Evolutionary conservation across 1,284 basidiomycete species (phyloP).

Genomic region (Ustilago crameri): DNA sequence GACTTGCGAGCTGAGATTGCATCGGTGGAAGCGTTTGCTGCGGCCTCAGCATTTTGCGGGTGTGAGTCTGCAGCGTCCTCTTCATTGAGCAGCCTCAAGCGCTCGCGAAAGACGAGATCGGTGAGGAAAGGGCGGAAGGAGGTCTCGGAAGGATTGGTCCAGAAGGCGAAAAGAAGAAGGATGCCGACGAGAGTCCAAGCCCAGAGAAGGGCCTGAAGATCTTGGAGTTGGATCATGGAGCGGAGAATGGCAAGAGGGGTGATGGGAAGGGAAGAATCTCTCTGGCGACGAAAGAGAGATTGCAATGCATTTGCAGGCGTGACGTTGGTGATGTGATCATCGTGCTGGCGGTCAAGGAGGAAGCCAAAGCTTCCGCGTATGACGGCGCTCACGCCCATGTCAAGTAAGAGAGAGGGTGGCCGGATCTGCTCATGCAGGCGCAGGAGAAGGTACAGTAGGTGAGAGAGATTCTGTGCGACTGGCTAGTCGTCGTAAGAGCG

Average conservation of each 20-base stretch:
- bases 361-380: constrained; percentile 45
- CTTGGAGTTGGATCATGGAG: constrained; percentile 38
- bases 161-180: constrained; percentile 75
- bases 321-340: constrained; percentile 27
- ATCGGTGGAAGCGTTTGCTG: constrained; percentile 2
- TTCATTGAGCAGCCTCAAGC: constrained; percentile 79
- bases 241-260: constrained; percentile 32
- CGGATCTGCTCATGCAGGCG: constrained; percentile 20
- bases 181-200: constrained; percentile 48
- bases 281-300: constrained; percentile 38
- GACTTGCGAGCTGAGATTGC: constrained; percentile 10
- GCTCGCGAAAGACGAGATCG: constrained; percentile 91
- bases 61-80: constrained; percentile 23
- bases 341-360: constrained; percentile 30
- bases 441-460: background rate
- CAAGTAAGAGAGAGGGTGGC: constrained; percentile 3
- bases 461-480: background rate
- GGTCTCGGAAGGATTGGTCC: constrained; percentile 89
- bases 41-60: background rate
- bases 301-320: constrained; percentile 37
- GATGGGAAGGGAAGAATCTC: constrained; percentile 36
- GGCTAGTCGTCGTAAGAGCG: background rate
- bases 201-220: constrained; percentile 49
- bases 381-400: constrained; percentile 39
- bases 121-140: constrained; percentile 93